Conservation (phyloP, 75 land plant genomes). For the Pinus albicaulis region DNA sequence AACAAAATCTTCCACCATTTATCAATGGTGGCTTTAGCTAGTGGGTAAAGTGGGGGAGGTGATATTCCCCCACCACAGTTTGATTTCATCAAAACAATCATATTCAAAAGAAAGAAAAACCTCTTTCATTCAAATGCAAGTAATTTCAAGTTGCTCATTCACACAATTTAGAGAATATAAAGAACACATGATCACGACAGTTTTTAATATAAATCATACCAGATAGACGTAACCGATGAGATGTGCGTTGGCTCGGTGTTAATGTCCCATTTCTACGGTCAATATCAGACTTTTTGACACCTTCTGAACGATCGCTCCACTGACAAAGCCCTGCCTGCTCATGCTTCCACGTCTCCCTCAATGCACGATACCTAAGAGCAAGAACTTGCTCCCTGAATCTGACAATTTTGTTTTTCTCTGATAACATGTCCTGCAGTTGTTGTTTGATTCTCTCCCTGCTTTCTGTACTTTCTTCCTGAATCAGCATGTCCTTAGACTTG, state of each 20-base stretch:
- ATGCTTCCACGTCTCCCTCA: conserved; percentile 34
- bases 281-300: conserved; percentile 10
- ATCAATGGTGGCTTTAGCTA: too few relatives aligned
- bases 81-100: too few relatives aligned
- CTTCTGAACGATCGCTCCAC: conserved; percentile 13
- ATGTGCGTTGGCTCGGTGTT: conserved; percentile 18
- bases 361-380: conserved; percentile 29
- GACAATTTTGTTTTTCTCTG: conserved; percentile 6
- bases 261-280: conserved; percentile 20
- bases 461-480: conserved; percentile 28
- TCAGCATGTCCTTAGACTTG: conserved; percentile 12
- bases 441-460: conserved; percentile 15
- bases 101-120: too few relatives aligned
- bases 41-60: too few relatives aligned
- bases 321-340: conserved; percentile 23
- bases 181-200: not conserved
- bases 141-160: not conserved
- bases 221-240: conserved; percentile 4
- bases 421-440: conserved; percentile 17
- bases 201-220: conserved; percentile 1
- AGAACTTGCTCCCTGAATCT: conserved; percentile 32
- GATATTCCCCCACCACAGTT: too few relatives aligned
- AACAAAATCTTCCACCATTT: not conserved
- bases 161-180: not conserved
- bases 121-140: not conserved